A percentile compares a stretch with the other conserved stretches of the same genome.
Evolutionary conservation across 768 basidiomycete genomes (phyloP).

Genomic region (Neoboletus magnificus): DNA sequence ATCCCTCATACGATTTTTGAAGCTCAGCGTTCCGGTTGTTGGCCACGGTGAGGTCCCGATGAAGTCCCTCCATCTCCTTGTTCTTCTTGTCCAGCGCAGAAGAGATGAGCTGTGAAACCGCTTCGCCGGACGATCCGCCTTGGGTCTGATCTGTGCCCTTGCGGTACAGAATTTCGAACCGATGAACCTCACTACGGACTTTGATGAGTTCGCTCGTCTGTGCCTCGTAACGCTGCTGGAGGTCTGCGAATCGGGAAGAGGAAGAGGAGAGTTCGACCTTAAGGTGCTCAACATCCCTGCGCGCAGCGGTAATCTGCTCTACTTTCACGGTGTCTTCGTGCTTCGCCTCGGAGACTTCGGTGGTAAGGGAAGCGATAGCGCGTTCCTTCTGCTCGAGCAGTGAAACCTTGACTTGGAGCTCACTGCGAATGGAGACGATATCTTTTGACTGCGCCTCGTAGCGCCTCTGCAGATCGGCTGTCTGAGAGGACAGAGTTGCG

Average conservation of each 20-base stretch:
- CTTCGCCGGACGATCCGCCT: background rate
- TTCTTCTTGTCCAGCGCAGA: background rate
- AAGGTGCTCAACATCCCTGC: background rate
- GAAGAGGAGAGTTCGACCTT: background rate
- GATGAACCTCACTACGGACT: background rate
- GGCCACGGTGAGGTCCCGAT: background rate
- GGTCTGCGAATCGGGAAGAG: background rate
- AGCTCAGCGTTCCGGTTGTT: slow-evolving; percentile 3
- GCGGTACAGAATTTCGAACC: background rate
- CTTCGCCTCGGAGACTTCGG: background rate
- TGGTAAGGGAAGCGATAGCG: background rate
- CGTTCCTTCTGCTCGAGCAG: slow-evolving; percentile 2
- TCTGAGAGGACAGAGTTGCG: background rate
- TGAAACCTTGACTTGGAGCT: background rate
- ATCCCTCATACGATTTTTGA: background rate
- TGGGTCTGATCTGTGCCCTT: background rate
- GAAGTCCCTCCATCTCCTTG: background rate
- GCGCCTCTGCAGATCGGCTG: background rate
- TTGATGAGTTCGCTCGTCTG: background rate
- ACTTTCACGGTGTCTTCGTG: background rate
- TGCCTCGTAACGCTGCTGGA: background rate
- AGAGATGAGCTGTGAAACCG: background rate
- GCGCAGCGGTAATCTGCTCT: background rate
- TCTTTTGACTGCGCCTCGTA: background rate
- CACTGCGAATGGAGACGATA: background rate